Conservation (phyloP, 225 moss, liverwort and hornwort genomes). For the Pleurozium schreberi region DNA sequence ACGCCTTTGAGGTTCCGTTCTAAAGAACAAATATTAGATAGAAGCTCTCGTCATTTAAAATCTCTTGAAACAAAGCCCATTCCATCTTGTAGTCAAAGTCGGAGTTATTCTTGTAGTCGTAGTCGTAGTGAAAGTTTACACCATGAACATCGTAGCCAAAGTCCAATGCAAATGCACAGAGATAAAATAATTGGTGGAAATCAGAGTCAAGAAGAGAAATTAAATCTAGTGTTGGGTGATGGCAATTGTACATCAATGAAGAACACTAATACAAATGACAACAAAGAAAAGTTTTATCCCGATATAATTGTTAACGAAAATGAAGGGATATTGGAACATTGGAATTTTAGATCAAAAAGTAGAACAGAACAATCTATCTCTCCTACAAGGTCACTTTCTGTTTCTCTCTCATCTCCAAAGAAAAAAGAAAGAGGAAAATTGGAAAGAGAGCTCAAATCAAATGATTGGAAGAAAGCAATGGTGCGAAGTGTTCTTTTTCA, state of each 20-base stretch:
- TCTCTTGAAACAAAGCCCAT: constrained; percentile 33
- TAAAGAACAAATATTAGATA: constrained; percentile 29
- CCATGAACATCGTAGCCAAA: constrained; percentile 19
- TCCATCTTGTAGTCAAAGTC: constrained; percentile 39
- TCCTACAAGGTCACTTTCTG: constrained; percentile 39
- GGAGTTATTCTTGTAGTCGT: constrained; percentile 38
- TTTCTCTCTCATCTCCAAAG: constrained; percentile 34
- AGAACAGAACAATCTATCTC: constrained; percentile 21
- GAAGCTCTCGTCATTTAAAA: constrained; percentile 24
- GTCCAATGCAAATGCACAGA: constrained; percentile 11
- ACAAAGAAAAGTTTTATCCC: constrained; percentile 3
- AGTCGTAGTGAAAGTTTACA: constrained; percentile 45
- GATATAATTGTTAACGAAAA: constrained; percentile 8
- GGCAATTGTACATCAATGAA: background rate
- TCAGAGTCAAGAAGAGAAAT: background rate
- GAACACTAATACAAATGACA: constrained; percentile 10
- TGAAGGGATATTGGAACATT: background rate
- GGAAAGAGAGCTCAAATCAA: constrained; percentile 1
- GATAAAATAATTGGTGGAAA: background rate
- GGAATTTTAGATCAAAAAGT: background rate
- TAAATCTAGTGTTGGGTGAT: constrained; percentile 4
- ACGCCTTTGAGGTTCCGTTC: constrained; percentile 26
- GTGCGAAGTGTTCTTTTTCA: background rate
- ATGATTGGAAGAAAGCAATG: constrained; percentile 22
- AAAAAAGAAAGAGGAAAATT: background rate